Percentiles rank a stretch among this genome's conserved stretches.
Evolutionary conservation across 2,329 filamentous ascomycete species (phyloP).

Genomic region (Paramyrothecium roridum): DNA sequence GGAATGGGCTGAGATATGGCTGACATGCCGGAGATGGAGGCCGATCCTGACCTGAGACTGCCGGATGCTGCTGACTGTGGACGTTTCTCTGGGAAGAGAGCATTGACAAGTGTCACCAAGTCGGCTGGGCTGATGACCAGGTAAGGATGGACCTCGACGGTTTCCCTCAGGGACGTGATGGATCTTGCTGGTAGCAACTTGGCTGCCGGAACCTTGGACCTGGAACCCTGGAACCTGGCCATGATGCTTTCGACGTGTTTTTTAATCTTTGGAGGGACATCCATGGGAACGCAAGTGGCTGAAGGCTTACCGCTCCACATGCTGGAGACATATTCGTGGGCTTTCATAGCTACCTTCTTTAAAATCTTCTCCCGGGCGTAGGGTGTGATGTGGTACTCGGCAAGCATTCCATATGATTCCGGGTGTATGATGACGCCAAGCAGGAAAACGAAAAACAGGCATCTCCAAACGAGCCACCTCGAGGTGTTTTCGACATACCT

Average conservation of each 20-base stretch:
- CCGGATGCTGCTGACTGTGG: slow-evolving; percentile 61
- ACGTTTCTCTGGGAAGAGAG: slow-evolving; percentile 74
- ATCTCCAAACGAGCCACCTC: slow-evolving; percentile 83
- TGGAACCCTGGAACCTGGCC: slow-evolving; percentile 56
- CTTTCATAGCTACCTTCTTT: slow-evolving; percentile 75
- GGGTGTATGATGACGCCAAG: slow-evolving; percentile 82
- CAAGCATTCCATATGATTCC: slow-evolving; percentile 75
- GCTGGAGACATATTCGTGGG: slow-evolving; percentile 76
- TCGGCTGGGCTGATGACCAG: slow-evolving; percentile 78
- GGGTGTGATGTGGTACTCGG: slow-evolving; percentile 89
- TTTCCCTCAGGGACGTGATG: slow-evolving; percentile 70
- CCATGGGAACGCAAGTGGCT: slow-evolving; percentile 42
- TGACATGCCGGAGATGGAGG: slow-evolving; percentile 65
- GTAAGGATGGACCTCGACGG: slow-evolving; percentile 75
- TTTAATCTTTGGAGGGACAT: slow-evolving; percentile 60
- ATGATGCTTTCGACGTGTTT: slow-evolving; percentile 71
- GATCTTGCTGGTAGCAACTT: slow-evolving; percentile 69
- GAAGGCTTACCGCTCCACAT: slow-evolving; percentile 68
- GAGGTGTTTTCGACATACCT: slow-evolving; percentile 72
- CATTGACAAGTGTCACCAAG: slow-evolving; percentile 75
- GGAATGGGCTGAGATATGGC: slow-evolving; percentile 65
- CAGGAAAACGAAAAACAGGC: slow-evolving; percentile 87
- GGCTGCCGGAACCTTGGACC: slow-evolving; percentile 44
- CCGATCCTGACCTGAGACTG: slow-evolving; percentile 64
- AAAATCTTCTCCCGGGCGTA: slow-evolving; percentile 81